phyloP scores from a whole-genome alignment of 768 basidiomycete species.

The Termitomyces sp. region DNA sequence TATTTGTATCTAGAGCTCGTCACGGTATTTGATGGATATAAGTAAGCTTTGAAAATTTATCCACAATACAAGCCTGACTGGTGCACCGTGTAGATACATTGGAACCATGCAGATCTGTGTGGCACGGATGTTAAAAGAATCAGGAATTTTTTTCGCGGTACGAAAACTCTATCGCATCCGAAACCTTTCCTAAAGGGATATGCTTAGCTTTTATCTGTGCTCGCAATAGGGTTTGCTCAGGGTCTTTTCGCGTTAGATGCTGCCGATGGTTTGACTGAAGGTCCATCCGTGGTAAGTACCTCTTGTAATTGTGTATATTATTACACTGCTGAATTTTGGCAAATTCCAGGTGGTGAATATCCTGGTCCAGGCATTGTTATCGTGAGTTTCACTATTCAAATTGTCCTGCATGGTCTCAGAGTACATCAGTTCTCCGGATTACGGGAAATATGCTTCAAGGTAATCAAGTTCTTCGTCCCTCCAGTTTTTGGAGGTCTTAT shows the following conservation, averaged over 20 bases:
- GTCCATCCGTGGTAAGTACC: conserved; percentile 37
- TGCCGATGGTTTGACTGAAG: conserved; percentile 73
- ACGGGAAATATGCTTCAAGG: conserved; percentile 49
- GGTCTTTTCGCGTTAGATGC: conserved; percentile 87
- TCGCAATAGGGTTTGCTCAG: conserved; percentile 82
- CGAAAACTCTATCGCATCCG: not conserved
- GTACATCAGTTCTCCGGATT: conserved; percentile 55
- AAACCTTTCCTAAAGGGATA: not conserved
- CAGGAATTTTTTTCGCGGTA: conserved; percentile 88
- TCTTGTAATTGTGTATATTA: not conserved
- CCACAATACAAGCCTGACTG: not conserved
- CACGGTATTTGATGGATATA: conserved; percentile 77
- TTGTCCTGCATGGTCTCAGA: not conserved
- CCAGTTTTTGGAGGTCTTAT: not conserved
- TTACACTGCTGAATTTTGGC: not conserved
- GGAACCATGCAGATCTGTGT: conserved; percentile 95
- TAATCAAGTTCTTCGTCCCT: conserved; percentile 14
- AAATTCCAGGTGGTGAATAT: conserved; percentile 54
- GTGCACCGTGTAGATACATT: conserved; percentile 49
- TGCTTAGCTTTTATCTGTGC: conserved; percentile 69
- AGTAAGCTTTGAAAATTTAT: conserved; percentile 38
- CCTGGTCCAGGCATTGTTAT: conserved; percentile 76
- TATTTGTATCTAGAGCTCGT: conserved; percentile 49
- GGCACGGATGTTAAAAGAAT: conserved; percentile 89
- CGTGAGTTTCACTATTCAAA: conserved; percentile 35